Evolutionary conservation across 2,329 filamentous ascomycete species (phyloP).

Genomic region (Alternaria rosae): DNA sequence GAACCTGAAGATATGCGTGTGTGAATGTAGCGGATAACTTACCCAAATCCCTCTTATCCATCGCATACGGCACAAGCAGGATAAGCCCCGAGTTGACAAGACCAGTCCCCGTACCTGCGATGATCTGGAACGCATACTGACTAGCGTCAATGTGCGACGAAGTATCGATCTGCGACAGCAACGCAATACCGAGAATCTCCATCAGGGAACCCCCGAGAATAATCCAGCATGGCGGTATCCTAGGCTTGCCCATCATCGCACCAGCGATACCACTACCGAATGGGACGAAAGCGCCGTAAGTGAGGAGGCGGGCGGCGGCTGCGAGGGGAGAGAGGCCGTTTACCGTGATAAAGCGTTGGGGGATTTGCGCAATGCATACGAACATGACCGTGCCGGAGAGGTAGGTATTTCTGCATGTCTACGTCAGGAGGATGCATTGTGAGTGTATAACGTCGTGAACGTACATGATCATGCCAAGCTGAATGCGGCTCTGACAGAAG

Average conservation of each 20-base stretch:
- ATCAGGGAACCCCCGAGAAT: constrained; percentile 10
- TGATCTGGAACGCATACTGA: constrained; percentile 24
- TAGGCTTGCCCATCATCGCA: constrained; percentile 7
- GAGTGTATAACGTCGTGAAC: background rate
- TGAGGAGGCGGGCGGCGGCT: constrained; percentile 19
- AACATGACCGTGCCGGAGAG: constrained; percentile 18
- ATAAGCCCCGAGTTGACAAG: constrained; percentile 11
- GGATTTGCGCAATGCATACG: constrained; percentile 22
- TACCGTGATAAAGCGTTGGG: constrained; percentile 24
- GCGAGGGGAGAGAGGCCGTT: constrained; percentile 17
- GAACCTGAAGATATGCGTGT: background rate
- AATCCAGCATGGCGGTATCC: constrained; percentile 12
- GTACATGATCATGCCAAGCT: constrained; percentile 16
- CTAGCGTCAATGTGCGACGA: background rate
- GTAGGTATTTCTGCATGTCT: constrained; percentile 12
- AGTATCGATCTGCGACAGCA: constrained; percentile 7
- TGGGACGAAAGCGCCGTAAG: constrained; percentile 20
- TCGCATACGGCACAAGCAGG: constrained; percentile 12
- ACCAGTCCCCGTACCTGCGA: constrained; percentile 21
- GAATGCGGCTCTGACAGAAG: constrained; percentile 11
- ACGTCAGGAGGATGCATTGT: background rate
- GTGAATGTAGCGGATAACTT: background rate
- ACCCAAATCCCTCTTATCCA: constrained; percentile 26
- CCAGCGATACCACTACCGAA: constrained; percentile 14
- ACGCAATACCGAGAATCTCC: constrained; percentile 14